These are phyloP conservation scores for Delphinella strobiligena DNA, from an alignment of 2,329 filamentous ascomycete species.

Conservation along the genomic window DNA sequence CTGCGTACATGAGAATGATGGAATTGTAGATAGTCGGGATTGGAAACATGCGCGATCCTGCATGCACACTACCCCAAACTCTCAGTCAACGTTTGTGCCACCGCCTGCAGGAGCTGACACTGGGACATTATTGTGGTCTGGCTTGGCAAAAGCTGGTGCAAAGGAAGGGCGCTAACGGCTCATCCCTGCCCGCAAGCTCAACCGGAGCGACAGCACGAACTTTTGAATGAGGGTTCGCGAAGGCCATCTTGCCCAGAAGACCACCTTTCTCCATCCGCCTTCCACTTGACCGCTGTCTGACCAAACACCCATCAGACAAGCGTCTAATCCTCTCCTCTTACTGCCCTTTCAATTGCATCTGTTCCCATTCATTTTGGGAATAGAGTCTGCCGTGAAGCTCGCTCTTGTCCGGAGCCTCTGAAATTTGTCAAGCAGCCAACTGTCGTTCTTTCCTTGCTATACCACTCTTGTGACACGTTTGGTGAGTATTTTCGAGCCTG, in stretches of 20 bases:
- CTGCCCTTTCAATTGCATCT: not conserved
- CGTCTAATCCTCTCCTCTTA: not conserved
- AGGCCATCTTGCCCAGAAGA: not conserved
- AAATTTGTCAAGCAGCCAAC: slow-evolving; percentile 8
- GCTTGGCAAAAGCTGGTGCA: not conserved
- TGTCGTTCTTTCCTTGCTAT: slow-evolving; percentile 6
- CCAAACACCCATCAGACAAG: slow-evolving; percentile 7
- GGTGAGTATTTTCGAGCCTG: not conserved
- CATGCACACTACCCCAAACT: not conserved
- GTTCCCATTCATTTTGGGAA: slow-evolving; percentile 5
- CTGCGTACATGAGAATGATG: no score
- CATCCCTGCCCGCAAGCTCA: not conserved
- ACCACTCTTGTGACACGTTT: slow-evolving; percentile 3
- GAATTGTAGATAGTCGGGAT: not conserved
- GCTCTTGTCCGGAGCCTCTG: not conserved
- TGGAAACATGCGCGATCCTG: not conserved
- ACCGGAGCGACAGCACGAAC: not conserved
- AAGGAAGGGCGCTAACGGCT: not conserved
- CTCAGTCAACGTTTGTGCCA: not conserved
- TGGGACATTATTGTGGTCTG: not conserved
- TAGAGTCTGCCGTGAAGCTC: slow-evolving; percentile 6
- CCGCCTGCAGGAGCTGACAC: no score
- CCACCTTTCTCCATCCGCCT: slow-evolving; percentile 1
- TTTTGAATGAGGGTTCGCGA: not conserved
- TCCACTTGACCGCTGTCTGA: slow-evolving; percentile 5